Percentiles rank a stretch among this genome's conserved stretches.
phyloP scores from a whole-genome alignment of 225 moss, liverwort and hornwort genomes.

The Polytrichum formosum region DNA sequence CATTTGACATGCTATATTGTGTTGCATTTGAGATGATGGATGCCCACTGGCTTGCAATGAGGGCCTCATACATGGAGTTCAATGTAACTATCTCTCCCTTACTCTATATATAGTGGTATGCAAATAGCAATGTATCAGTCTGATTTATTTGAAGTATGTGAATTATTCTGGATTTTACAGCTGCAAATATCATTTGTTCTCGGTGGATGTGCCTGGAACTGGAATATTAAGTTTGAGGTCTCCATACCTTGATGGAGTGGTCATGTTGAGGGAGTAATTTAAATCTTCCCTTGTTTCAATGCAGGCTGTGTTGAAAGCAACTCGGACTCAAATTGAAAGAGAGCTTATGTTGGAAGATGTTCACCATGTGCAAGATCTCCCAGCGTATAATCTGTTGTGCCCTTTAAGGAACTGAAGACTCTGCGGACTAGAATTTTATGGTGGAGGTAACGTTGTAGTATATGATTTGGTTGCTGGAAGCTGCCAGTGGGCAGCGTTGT shows the following conservation, averaged over 20 bases:
- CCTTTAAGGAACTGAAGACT: background rate
- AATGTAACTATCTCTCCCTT: constrained; percentile 30
- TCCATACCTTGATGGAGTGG: too few species aligned
- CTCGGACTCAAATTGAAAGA: constrained; percentile 57
- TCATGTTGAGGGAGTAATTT: too few species aligned
- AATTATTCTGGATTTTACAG: too few species aligned
- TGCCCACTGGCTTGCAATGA: constrained; percentile 73
- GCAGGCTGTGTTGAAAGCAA: constrained; percentile 62
- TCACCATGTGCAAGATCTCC: constrained; percentile 53
- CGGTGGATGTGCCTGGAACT: too few species aligned
- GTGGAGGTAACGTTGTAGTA: background rate
- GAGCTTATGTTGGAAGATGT: constrained; percentile 62
- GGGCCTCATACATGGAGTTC: constrained; percentile 71
- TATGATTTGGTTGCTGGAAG: background rate
- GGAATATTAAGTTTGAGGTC: too few species aligned
- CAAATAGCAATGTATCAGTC: too few species aligned
- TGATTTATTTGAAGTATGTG: too few species aligned
- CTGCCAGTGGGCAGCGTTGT: background rate
- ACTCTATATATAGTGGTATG: background rate
- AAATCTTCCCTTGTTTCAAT: too few species aligned
- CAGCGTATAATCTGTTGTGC: constrained; percentile 36
- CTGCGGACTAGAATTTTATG: background rate
- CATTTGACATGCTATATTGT: constrained; percentile 65
- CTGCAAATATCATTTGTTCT: too few species aligned
- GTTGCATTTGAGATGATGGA: constrained; percentile 76